These are phyloP conservation scores for Sporothrix curviconia DNA, from an alignment of 2,329 filamentous ascomycete species.

Conservation along the genomic window DNA sequence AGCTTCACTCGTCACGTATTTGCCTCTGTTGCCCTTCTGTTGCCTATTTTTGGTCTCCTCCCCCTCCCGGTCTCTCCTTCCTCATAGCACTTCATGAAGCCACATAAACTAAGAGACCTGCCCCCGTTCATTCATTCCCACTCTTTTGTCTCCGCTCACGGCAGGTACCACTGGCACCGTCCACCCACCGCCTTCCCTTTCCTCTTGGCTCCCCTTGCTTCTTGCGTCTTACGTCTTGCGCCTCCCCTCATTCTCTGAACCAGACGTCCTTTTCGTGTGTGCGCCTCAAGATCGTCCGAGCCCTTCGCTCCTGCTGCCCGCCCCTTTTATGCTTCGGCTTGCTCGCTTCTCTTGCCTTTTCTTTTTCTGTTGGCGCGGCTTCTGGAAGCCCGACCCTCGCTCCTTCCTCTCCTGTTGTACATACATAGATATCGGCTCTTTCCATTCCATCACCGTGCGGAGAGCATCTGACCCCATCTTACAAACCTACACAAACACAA, in stretches of 20 bases:
- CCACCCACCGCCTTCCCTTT: constrained; percentile 3
- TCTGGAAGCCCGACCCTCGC: constrained; percentile 9
- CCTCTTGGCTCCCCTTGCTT: neutral
- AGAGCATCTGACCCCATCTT: neutral
- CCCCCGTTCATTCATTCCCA: neutral
- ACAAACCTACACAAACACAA: neutral
- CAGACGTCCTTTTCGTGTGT: neutral
- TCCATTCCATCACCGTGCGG: neutral
- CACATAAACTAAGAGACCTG: constrained; percentile 4
- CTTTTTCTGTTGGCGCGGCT: constrained; percentile 1
- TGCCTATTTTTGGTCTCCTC: neutral
- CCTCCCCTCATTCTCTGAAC: neutral
- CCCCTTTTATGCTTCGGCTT: neutral
- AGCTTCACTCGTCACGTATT: neutral
- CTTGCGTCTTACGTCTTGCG: neutral
- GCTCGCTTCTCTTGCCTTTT: neutral
- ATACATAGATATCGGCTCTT: neutral
- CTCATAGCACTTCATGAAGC: neutral
- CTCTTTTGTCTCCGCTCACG: constrained; percentile 2
- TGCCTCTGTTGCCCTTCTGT: neutral
- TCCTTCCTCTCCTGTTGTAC: neutral
- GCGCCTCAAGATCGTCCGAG: neutral
- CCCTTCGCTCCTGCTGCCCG: neutral
- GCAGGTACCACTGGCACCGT: constrained; percentile 1
- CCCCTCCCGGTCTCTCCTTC: neutral